Evolutionary conservation across 495 filamentous ascomycete genomes (phyloP).

Genomic region (Penicillium tannophilum): DNA sequence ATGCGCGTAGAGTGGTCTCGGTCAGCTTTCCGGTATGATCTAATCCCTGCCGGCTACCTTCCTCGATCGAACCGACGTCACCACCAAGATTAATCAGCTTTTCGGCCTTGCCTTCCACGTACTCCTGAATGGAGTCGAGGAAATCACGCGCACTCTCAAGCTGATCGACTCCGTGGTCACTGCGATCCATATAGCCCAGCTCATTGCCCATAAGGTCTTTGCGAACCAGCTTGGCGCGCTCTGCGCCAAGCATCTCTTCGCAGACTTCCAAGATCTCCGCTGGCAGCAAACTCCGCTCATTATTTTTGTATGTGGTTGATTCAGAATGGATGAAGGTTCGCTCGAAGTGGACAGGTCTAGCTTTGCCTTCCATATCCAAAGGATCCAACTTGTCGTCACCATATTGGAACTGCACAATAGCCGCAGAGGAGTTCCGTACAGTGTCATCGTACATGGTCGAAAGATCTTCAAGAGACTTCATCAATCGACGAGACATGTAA

Average conservation of each 20-base stretch:
- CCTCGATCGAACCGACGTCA: constrained; percentile 42
- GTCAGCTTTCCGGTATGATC: constrained; percentile 84
- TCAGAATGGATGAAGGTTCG: constrained; percentile 88
- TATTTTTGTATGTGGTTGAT: constrained; percentile 73
- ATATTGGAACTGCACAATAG: constrained; percentile 94
- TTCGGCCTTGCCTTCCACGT: constrained; percentile 60
- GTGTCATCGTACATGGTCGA: constrained; percentile 91
- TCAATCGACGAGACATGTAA: constrained; percentile 97
- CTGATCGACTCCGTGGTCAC: constrained; percentile 73
- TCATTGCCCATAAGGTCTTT: constrained; percentile 51
- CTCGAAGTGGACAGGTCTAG: constrained; percentile 89
- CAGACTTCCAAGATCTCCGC: constrained; percentile 71
- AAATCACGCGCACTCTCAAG: constrained; percentile 83
- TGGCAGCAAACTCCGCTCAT: constrained; percentile 68
- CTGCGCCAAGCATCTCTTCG: constrained; percentile 60
- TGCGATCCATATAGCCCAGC: constrained; percentile 65
- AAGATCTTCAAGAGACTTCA: constrained; percentile 97
- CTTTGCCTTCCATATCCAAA: constrained; percentile 94
- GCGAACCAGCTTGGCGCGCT: constrained; percentile 67
- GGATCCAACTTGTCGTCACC: constrained; percentile 95
- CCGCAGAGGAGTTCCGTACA: constrained; percentile 81
- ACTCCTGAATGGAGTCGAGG: constrained; percentile 72
- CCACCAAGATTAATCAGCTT: constrained; percentile 49
- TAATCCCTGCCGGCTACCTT: constrained; percentile 44
- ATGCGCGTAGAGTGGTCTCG: constrained; percentile 65